Base-by-base conservation (phyloP, 768 basidiomycete species). In the Mycena amicta region DNA sequence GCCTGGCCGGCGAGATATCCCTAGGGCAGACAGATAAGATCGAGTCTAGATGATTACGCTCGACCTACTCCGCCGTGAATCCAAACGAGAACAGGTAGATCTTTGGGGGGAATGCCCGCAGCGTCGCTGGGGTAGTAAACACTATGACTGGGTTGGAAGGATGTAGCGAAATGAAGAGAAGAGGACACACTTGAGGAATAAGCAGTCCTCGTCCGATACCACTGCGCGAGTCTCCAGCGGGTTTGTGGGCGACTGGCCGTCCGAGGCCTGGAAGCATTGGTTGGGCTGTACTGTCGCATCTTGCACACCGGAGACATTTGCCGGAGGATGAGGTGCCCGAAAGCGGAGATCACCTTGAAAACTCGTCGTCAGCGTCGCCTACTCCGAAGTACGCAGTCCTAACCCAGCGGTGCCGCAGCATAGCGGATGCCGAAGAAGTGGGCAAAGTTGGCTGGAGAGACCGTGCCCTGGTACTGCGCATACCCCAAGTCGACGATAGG, bases 81-180 rank as follows among this genome's bases (percentile, higher is more conserved):
- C 75, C 75, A 80, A 33, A 80, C 71, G 2, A 80, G 67, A 3
- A 77, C 76, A 6, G 79, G 79, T 1, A 77, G 64, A 5, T 71
- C 52, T 26, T 67, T 64, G 0, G 40, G 50, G 0, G 57, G 61
- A n/a, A 53, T 59, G 1, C 66, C 61, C 3, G 65, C 63, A 4
- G 59, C 63, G 37, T 68, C 58, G 23, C 74, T 75, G 13, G 77
- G 76, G 2, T 75, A 67, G 30, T 70, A 70, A 8, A 79, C 77
- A 50, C 77, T 78, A 30, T 20, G 47, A 33, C 4, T 51, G 27
- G 16, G 25, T 31, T 50, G n/a, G n/a, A n/a, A n/a, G n/a, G n/a
- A n/a, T n/a, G 26, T 16, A 8, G 4, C n/a, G 26, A 23, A 52
- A n/a, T 26, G 22, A 20, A 13, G 28, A 30, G 22, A 23, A 41